phyloP scores from a whole-genome alignment of 345 rosid genomes.

The Arabidopsis thaliana region TAIR10.1 NC_003074.8:17286501-17287000 shows the following conservation, averaged over 20 bases:
- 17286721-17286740: constrained; percentile 63
- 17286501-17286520: constrained; percentile 66
- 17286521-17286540: constrained; percentile 44
- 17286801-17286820: constrained; percentile 75
- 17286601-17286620: constrained; percentile 54
- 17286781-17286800: constrained; percentile 77
- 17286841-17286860: constrained; percentile 68
- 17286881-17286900: constrained; percentile 65
- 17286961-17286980: constrained; percentile 6
- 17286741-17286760: constrained; percentile 61
- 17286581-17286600: constrained; percentile 32
- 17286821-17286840: constrained; percentile 76
- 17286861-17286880: constrained; percentile 57
- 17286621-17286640: constrained; percentile 56
- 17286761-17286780: constrained; percentile 67
- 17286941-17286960: constrained; percentile 79
- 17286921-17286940: constrained; percentile 67
- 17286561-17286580: constrained; percentile 44
- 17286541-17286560: constrained; percentile 42
- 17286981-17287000: not conserved
- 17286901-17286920: constrained; percentile 76
- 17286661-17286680: constrained; percentile 63
- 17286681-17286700: constrained; percentile 70
- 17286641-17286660: constrained; percentile 52
- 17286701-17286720: constrained; percentile 60